Evolutionary conservation across 768 basidiomycete species (phyloP).

Genomic region (Pleurotus salmoneostramineus): DNA sequence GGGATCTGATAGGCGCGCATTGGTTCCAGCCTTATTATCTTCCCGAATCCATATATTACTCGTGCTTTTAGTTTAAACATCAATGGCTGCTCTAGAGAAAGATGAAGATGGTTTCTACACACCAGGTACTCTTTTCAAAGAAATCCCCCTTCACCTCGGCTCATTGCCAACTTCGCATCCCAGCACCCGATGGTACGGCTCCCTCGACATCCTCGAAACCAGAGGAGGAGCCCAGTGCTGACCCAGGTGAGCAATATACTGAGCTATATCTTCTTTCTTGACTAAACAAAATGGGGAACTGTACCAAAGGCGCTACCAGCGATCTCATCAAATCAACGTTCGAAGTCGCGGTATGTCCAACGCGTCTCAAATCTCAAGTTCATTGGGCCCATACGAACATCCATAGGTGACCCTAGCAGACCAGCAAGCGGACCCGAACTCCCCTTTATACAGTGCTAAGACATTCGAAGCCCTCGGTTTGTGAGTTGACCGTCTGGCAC

Average conservation of each 20-base stretch:
- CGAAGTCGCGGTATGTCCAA: conserved; percentile 65
- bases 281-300: neutral
- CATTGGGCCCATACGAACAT: conserved; percentile 1
- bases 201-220: conserved; percentile 6
- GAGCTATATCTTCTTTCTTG: neutral
- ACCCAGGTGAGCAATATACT: conserved; percentile 17
- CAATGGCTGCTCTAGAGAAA: conserved; percentile 52
- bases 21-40: neutral
- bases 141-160: neutral
- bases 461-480: conserved; percentile 94
- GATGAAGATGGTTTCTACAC: conserved; percentile 81
- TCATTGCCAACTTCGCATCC: conserved; percentile 12
- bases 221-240: conserved; percentile 18
- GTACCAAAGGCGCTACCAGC: conserved; percentile 26
- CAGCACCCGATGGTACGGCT: conserved; percentile 17
- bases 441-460: conserved; percentile 92
- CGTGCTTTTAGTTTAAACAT: neutral
- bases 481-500: conserved; percentile 52
- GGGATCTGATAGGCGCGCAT: conserved; percentile 1
- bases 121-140: conserved; percentile 24
- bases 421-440: conserved; percentile 92
- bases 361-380: conserved; percentile 8
- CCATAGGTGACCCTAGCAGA: conserved; percentile 90
- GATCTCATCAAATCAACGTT: conserved; percentile 79
- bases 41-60: neutral